A percentile compares a stretch with the other conserved stretches of the same genome.
Conservation (phyloP, 176 grass and related monocot genomes). For the Musa troglodytarum region DNA sequence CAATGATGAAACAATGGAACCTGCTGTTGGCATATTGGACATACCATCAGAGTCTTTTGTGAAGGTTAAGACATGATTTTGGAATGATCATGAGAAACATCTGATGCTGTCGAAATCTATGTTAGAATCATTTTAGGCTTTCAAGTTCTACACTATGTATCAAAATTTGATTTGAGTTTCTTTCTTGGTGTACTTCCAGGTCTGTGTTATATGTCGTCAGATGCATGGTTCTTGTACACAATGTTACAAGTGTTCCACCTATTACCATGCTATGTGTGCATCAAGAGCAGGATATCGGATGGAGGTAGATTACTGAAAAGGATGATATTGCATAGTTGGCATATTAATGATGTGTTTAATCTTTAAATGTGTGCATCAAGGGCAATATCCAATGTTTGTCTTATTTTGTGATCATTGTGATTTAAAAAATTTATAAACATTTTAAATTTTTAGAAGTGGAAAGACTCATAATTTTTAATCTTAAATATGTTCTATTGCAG, state of each 20-base stretch:
- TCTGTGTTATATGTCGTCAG: slow-evolving; percentile 95
- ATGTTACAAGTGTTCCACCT: slow-evolving; percentile 90
- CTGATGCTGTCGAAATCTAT: no score
- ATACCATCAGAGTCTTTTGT: slow-evolving; percentile 71
- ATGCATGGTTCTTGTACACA: slow-evolving; percentile 98
- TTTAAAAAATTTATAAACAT: no score
- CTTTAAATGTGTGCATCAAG: no score
- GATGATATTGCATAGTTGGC: neutral
- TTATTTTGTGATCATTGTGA: no score
- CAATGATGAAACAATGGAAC: slow-evolving; percentile 93
- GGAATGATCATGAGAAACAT: no score
- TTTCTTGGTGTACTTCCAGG: slow-evolving; percentile 42
- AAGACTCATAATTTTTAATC: no score
- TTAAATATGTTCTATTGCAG: slow-evolving; percentile 27
- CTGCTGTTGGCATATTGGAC: slow-evolving; percentile 87
- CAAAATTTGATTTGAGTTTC: neutral
- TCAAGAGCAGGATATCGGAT: slow-evolving; percentile 89
- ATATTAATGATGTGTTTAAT: no score
- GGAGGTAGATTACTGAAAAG: slow-evolving; percentile 44
- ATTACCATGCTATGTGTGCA: slow-evolving; percentile 98
- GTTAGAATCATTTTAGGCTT: no score
- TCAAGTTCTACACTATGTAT: no score
- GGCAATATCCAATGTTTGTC: no score
- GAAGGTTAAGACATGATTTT: slow-evolving; percentile 45
- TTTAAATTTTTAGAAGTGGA: no score